Conservation (phyloP, 208 protist genomes). For the Strigomonas galati region DNA sequence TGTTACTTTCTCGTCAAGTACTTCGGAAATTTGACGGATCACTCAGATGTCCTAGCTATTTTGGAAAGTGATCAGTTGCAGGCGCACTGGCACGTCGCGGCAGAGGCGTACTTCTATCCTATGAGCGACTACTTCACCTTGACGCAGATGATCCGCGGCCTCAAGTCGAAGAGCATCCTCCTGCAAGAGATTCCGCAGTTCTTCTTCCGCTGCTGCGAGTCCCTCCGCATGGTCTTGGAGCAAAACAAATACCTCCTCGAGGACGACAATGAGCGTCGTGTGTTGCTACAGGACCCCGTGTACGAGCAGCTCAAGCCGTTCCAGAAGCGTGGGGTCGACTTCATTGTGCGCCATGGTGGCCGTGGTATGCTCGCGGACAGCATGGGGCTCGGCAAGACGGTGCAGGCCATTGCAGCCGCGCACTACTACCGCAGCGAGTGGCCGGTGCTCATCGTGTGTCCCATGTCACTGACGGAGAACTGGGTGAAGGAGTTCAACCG, state of each 20-base stretch:
- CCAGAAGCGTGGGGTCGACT: conserved; percentile 78
- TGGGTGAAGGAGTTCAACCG: conserved; percentile 91
- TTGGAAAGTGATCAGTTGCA: conserved; percentile 51
- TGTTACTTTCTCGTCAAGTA: conserved; percentile 5
- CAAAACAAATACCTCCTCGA: conserved; percentile 38
- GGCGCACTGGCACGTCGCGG: conserved; percentile 49
- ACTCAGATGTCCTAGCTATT: conserved; percentile 16
- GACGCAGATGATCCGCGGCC: conserved; percentile 26
- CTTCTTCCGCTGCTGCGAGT: conserved; percentile 71
- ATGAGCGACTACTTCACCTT: conserved; percentile 54
- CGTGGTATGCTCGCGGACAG: conserved; percentile 94
- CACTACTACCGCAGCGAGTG: conserved; percentile 92
- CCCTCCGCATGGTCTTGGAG: conserved; percentile 27
- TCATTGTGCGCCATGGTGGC: conserved; percentile 70
- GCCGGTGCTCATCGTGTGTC: conserved; percentile 93
- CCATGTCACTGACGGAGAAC: conserved; percentile 89
- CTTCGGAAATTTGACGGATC: conserved; percentile 21
- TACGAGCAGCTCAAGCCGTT: conserved; percentile 72
- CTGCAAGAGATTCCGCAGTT: conserved; percentile 75
- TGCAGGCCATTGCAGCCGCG: conserved; percentile 93
- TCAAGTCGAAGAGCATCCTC: conserved; percentile 18
- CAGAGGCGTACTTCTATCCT: conserved; percentile 62
- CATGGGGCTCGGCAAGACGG: conserved; percentile 97
- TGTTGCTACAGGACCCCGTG: conserved; percentile 62
- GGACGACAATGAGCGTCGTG: conserved; percentile 18